Conservation (phyloP, 768 basidiomycete genomes). For the Plicaturopsis crispa region DNA sequence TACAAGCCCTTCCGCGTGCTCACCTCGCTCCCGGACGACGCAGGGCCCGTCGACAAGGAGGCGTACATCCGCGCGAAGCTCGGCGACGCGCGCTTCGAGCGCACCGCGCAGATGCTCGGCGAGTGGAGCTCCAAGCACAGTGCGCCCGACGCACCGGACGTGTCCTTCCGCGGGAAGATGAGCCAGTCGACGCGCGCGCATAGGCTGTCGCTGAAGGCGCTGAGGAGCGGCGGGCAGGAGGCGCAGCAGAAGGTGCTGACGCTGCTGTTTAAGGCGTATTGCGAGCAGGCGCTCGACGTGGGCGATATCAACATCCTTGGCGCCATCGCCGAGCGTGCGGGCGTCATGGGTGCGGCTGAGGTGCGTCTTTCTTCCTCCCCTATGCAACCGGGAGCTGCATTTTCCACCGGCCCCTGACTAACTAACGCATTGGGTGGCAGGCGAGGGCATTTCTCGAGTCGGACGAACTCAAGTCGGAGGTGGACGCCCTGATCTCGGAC, state of each 20-base stretch:
- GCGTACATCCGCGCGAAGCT: constrained; percentile 17
- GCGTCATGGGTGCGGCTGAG: constrained; percentile 30
- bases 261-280: constrained; percentile 30
- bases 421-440: constrained; percentile 11
- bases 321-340: constrained; percentile 26
- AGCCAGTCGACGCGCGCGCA: constrained; percentile 34
- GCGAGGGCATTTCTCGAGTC: constrained; percentile 33
- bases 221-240: constrained; percentile 28
- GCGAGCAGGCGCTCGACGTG: constrained; percentile 32
- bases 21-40: constrained; percentile 8
- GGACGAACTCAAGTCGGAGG: constrained; percentile 30
- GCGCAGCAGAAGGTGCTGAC: constrained; percentile 30
- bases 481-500: constrained; percentile 29
- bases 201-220: constrained; percentile 36
- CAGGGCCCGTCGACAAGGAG: constrained; percentile 13
- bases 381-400: not conserved
- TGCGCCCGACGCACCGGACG: not conserved
- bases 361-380: constrained; percentile 13
- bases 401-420: not conserved
- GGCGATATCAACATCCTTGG: constrained; percentile 27
- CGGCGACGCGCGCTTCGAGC: constrained; percentile 17
- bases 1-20: constrained; percentile 26
- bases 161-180: constrained; percentile 17
- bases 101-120: constrained; percentile 22
- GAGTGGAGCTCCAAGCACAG: constrained; percentile 15